Base-by-base conservation (phyloP, 164 flowering plant species). In the Stephania japonica region DNA sequence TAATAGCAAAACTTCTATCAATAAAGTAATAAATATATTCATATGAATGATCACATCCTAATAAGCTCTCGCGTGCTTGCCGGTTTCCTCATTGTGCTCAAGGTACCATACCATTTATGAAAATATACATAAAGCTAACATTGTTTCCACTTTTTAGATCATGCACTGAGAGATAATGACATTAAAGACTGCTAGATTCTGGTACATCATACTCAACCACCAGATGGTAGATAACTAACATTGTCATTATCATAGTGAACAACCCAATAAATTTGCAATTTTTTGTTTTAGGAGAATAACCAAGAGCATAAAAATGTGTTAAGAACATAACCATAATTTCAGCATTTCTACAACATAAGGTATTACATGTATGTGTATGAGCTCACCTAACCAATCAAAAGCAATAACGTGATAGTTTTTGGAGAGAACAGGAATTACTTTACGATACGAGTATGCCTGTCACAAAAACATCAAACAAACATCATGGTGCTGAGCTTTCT, bases 361-460 rank as follows among this genome's bases (percentile, higher is more conserved):
- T 32, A 49, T 69, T 27, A 26, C 24, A 64, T 42, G 66, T 10
- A 42, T 63, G 67, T 25, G 63, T 14, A 27, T 59, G 70, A 71
- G 66, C 80, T 81, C 80, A 94, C 99, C 99, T 73, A 92, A 78
- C 99, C 99, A 94, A 83, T 94, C 99, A 88, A 92, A 88, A 78
- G 97, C 85, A 72, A 94, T 81, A 53, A 84, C 91, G 81, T 79
- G 94, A 79, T 85, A 87, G 47, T 87, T 75, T 80, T 86, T 89
- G 73, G 95, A 81, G 26, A 94, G 97, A 26, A 81, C 42, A 5
- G 95, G 90, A 73, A 94, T 86, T 76, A 90, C 89, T 83, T 94
- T 91, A 74, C 97, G 90, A 44, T 89, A 94, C 18, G 99, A 94
- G 75, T 91, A 94, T 73, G 99, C 97, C 97, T 94, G 88, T 71